A percentile compares a stretch with the other conserved stretches of the same genome.
These are phyloP conservation scores for Hypsizygus marmoreus DNA, from an alignment of 768 basidiomycete genomes.

Conservation along the genomic window DNA sequence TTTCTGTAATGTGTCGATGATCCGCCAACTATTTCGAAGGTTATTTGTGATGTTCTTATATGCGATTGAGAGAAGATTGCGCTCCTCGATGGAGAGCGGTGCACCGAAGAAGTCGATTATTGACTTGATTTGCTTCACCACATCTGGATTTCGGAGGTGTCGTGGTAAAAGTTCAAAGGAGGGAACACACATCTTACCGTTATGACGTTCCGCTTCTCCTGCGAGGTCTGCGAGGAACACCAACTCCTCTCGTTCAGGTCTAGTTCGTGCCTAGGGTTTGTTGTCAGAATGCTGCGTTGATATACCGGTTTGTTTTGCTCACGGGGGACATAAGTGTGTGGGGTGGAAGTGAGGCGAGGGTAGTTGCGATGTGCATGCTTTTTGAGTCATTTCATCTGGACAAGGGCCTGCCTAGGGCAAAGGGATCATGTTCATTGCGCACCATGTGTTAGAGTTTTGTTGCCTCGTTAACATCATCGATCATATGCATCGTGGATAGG, in stretches of 20 bases:
- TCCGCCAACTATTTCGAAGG: slow-evolving; percentile 83
- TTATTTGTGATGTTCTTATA: slow-evolving; percentile 90
- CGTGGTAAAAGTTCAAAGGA: neutral
- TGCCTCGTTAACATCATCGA: slow-evolving; percentile 5
- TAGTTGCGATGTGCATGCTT: neutral
- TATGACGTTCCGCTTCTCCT: slow-evolving; percentile 87
- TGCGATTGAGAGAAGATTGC: slow-evolving; percentile 85
- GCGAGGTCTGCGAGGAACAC: slow-evolving; percentile 77
- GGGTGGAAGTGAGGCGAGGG: neutral
- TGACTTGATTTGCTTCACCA: slow-evolving; percentile 76
- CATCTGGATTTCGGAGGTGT: slow-evolving; percentile 46
- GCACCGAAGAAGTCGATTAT: slow-evolving; percentile 69
- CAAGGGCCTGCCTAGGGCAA: slow-evolving; percentile 9
- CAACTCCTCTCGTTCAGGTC: slow-evolving; percentile 37
- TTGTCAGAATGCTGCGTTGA: neutral
- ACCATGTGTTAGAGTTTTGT: no score
- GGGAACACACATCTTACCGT: slow-evolving; percentile 50
- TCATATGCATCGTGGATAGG: slow-evolving; percentile 9
- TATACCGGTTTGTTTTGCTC: no score
- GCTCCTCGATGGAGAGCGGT: slow-evolving; percentile 79
- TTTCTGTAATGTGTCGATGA: slow-evolving; percentile 75
- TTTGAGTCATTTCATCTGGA: neutral
- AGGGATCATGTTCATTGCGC: slow-evolving; percentile 8
- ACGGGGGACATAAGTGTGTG: no score
- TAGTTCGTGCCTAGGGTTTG: slow-evolving; percentile 12